Base-by-base conservation (phyloP, 371 early-diverging fungal species). In the Circinella umbellata region DNA sequence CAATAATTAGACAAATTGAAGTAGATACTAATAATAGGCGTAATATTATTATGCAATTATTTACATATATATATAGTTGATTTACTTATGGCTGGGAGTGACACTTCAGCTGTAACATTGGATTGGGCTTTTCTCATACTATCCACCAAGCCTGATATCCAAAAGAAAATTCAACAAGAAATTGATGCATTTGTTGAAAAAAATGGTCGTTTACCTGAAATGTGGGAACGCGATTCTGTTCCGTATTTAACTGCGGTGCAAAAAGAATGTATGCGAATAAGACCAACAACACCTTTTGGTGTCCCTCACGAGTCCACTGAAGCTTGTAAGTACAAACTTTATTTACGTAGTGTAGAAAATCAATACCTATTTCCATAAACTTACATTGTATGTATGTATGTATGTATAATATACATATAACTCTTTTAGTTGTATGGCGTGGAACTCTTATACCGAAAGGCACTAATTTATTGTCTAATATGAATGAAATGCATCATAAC, bases 191-290 rank as follows among this genome's bases (percentile, higher is more conserved):
- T 70, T 59, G 66, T 68, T 10, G 18, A 61, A 10, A 60, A 57
- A 17, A 35, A 76, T 42, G 36, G 27, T 20, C 27, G 69, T 9
- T 48, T 76, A 4, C 76, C 76, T 5, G 46, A 37, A 14, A 73
- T 67, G 46, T 18, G 57, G 8, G 67, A 71, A 9, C 68, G 72
- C 27, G 70, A 69, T 15, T 8, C 34, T 0, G 15, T 72, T 9
- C 76, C 70, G 42, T 72, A 64, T 35, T 18, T 60, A 35, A 51
- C 65, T 13, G 66, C 70, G 38, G 68, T 65, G 0, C 67, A 67
- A 47, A 69, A 63, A 51, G 76, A 75, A 38, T 67, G 70, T 27
- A 18, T 75, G 62, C 67, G 76, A 15, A 63, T 62, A 27, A 61
- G 72, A 11, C 72, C 68, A 11, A 61, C 62, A 8, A 39, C 53